Evolutionary conservation across 2,329 filamentous ascomycete genomes (phyloP).

Genomic region (Aspergillus cejpii): DNA sequence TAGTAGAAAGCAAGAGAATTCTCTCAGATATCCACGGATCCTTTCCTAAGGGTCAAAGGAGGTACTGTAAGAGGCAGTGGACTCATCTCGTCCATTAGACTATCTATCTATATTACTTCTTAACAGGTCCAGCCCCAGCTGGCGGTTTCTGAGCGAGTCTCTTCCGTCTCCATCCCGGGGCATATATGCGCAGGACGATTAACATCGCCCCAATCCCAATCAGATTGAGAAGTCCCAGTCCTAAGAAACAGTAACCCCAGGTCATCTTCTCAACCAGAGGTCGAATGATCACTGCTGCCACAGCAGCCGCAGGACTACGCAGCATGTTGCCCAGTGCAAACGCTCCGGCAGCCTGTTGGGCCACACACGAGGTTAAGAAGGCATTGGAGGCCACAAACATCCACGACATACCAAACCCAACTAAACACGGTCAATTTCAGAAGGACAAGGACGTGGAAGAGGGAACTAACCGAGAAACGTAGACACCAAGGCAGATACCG

Average conservation of each 20-base stretch:
- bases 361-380: conserved; percentile 39
- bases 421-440: conserved; percentile 9
- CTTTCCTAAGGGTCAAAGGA: too few relatives aligned
- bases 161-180: too few relatives aligned
- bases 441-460: too few relatives aligned
- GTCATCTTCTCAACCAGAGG: conserved; percentile 32
- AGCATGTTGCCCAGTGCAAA: conserved; percentile 40
- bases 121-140: too few relatives aligned
- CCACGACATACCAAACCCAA: conserved; percentile 37
- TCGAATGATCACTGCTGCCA: conserved; percentile 35
- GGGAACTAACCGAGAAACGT: conserved; percentile 6
- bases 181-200: too few relatives aligned
- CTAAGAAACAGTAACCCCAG: conserved; percentile 39
- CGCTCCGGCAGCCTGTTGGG: conserved; percentile 36
- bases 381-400: conserved; percentile 41
- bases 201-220: too few relatives aligned
- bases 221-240: conserved; percentile 23
- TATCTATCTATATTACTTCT: too few relatives aligned
- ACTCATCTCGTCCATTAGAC: too few relatives aligned
- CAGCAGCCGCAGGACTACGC: conserved; percentile 37
- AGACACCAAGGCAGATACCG: conserved; percentile 25
- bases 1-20: too few relatives aligned
- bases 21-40: too few relatives aligned
- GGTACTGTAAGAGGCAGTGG: too few relatives aligned
- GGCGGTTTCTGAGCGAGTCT: too few relatives aligned